A percentile compares a stretch with the other conserved stretches of the same genome.
phyloP scores from a whole-genome alignment of 148 eudicot genomes.

The Hydrangea macrophylla region DNA sequence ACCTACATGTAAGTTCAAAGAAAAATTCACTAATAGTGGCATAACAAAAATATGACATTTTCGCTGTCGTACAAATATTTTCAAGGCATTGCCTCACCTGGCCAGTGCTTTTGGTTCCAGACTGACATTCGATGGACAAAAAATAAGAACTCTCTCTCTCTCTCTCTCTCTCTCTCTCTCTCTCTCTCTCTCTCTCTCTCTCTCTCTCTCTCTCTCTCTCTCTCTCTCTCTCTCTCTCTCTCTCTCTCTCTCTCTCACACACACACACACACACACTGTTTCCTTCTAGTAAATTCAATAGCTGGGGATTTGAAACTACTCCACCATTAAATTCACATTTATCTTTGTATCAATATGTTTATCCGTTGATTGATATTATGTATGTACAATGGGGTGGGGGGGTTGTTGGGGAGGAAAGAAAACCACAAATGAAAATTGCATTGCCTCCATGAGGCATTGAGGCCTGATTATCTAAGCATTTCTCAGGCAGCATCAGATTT shows the following conservation, averaged over 20 bases:
- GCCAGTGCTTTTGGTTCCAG: neutral
- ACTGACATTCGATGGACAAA: neutral
- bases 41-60: neutral
- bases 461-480: neutral
- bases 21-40: neutral
- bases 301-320: neutral
- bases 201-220: too few relatives aligned
- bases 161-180: too few relatives aligned
- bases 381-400: too few relatives aligned
- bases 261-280: neutral
- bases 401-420: too few relatives aligned
- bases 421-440: neutral
- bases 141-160: neutral
- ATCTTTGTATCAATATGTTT: neutral
- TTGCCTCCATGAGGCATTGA: neutral
- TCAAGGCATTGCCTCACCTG: neutral
- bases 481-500: neutral
- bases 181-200: too few relatives aligned
- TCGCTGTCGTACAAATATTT: neutral
- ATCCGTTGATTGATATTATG: neutral
- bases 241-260: too few relatives aligned
- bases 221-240: too few relatives aligned
- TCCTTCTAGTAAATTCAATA: neutral
- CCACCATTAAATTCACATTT: neutral
- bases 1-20: constrained; percentile 41